Conservation (phyloP, 2,329 filamentous ascomycete species). For the Conoideocrella luteorostrata region DNA sequence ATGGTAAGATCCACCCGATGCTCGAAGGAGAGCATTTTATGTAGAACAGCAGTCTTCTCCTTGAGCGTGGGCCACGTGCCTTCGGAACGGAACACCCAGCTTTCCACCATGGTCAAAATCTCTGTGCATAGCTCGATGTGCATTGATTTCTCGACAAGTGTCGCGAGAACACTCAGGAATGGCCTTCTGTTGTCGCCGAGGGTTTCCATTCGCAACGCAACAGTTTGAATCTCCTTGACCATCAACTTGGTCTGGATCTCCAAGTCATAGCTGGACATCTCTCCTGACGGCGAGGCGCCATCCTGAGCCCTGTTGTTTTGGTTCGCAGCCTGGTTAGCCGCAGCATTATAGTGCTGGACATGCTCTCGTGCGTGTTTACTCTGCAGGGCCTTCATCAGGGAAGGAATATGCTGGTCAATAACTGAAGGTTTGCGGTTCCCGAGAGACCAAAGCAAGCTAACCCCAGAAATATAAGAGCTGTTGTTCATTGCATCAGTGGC, state of each 20-base stretch:
- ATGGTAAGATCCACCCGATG: constrained; percentile 74
- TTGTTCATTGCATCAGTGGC: constrained; percentile 82
- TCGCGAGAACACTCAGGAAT: constrained; percentile 91
- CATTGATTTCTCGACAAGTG: constrained; percentile 89
- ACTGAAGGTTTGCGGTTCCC: constrained; percentile 77
- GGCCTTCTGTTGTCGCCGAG: constrained; percentile 86
- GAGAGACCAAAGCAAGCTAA: constrained; percentile 91
- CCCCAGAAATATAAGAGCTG: constrained; percentile 75
- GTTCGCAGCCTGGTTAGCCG: constrained; percentile 44
- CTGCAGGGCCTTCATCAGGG: constrained; percentile 90
- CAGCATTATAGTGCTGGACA: constrained; percentile 64
- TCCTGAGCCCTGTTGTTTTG: constrained; percentile 42
- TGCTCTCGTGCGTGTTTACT: constrained; percentile 90
- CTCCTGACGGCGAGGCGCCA: constrained; percentile 43
- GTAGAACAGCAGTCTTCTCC: constrained; percentile 97
- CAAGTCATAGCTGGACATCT: constrained; percentile 69
- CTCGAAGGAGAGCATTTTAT: constrained; percentile 98
- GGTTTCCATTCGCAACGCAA: constrained; percentile 85
- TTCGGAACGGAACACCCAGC: constrained; percentile 92
- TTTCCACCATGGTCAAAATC: constrained; percentile 87
- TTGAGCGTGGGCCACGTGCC: constrained; percentile 96
- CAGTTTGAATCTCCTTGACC: constrained; percentile 90
- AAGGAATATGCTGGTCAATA: constrained; percentile 81
- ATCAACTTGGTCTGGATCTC: constrained; percentile 88
- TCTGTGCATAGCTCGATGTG: constrained; percentile 84